Evolutionary conservation across 2,329 filamentous ascomycete species (phyloP).

Genomic region (Ciborinia camelliae): DNA sequence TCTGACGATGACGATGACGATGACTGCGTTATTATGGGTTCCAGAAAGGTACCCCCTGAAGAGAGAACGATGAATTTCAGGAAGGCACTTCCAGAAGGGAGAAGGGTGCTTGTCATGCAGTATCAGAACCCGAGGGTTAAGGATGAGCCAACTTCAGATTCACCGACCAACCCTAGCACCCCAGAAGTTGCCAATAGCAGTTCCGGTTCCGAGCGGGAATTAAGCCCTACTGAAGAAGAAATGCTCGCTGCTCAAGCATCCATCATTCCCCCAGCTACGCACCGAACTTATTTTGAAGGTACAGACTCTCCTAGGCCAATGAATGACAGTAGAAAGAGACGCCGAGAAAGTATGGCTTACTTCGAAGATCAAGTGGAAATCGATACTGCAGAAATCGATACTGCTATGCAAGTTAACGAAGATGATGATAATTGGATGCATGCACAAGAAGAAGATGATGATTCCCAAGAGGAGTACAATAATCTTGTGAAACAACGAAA

Average conservation of each 20-base stretch:
- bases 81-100: not conserved
- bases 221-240: conserved; percentile 8
- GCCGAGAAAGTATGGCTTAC: not conserved
- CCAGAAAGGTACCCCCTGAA: not conserved
- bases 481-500: not conserved
- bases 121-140: not conserved
- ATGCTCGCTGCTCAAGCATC: conserved; percentile 13
- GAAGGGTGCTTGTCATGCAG: not conserved
- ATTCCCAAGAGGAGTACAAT: conserved; percentile 7
- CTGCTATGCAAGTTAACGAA: conserved; percentile 18
- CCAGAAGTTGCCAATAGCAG: not conserved
- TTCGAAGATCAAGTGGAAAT: conserved; percentile 15
- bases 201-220: not conserved
- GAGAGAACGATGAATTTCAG: not conserved
- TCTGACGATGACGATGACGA: not conserved
- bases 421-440: conserved; percentile 14
- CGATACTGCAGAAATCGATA: conserved; percentile 20
- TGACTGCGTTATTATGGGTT: conserved; percentile 2
- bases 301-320: not conserved
- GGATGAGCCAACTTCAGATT: not conserved
- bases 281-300: not conserved
- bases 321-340: not conserved
- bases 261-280: not conserved
- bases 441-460: not conserved
- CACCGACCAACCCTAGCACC: not conserved